Conservation (phyloP, 1,284 basidiomycete species). For the Sporisorium sorghi region DNA sequence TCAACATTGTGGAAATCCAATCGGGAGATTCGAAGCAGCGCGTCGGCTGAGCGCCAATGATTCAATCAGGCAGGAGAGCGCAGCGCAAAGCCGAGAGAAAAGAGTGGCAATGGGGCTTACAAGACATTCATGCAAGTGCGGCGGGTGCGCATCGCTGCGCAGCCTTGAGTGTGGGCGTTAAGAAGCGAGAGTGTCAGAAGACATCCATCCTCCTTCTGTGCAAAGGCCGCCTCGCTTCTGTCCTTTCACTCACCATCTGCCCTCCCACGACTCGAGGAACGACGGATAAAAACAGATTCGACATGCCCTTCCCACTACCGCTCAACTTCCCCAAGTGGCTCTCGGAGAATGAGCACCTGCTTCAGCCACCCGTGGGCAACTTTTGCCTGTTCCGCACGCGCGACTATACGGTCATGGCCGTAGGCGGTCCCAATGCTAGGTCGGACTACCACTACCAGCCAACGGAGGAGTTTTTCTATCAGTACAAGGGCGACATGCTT, state of each 20-base stretch:
- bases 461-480: slow-evolving; percentile 68
- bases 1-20: neutral
- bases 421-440: slow-evolving; percentile 66
- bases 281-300: neutral
- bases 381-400: slow-evolving; percentile 62
- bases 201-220: neutral
- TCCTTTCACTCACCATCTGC: neutral
- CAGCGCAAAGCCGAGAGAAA: neutral
- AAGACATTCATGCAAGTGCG: neutral
- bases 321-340: slow-evolving; percentile 69
- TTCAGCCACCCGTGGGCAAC: slow-evolving; percentile 69
- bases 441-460: slow-evolving; percentile 65
- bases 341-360: slow-evolving; percentile 64
- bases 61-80: neutral
- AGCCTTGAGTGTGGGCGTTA: neutral
- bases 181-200: neutral
- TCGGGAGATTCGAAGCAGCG: too few species aligned
- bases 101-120: too few species aligned
- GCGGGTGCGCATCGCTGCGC: too few species aligned
- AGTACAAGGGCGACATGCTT: slow-evolving; percentile 76
- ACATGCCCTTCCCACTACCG: slow-evolving; percentile 58
- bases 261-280: neutral
- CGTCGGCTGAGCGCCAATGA: neutral
- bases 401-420: slow-evolving; percentile 68
- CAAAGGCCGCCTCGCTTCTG: neutral